A percentile compares a stretch with the other conserved stretches of the same genome.
These are phyloP conservation scores for Neurospora sp. DNA, from an alignment of 495 filamentous ascomycete genomes.

Conservation along the genomic window DNA sequence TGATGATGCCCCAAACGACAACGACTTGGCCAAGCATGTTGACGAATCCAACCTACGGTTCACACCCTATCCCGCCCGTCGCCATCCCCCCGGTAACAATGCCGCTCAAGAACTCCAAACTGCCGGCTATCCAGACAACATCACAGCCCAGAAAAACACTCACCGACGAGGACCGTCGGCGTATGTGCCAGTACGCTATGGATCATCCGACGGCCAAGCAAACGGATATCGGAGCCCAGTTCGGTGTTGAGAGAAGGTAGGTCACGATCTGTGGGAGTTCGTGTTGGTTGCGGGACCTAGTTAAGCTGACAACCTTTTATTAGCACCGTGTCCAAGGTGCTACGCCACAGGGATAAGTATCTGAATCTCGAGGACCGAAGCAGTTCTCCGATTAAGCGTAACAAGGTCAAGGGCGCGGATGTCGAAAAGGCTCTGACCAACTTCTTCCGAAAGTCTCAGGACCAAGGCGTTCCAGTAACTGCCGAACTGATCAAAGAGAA, in stretches of 20 bases:
- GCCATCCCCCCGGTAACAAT: constrained; percentile 46
- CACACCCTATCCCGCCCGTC: constrained; percentile 43
- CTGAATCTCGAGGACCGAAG: constrained; percentile 79
- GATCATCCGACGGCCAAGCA: constrained; percentile 94
- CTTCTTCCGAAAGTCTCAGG: constrained; percentile 75
- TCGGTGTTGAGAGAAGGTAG: constrained; percentile 98
- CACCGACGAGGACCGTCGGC: constrained; percentile 81
- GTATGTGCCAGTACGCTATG: constrained; percentile 93
- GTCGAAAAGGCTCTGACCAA: constrained; percentile 90
- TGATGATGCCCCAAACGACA: constrained; percentile 55
- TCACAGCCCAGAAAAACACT: constrained; percentile 78
- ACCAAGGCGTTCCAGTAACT: constrained; percentile 64
- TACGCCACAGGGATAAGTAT: constrained; percentile 95
- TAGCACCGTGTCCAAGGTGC: constrained; percentile 95
- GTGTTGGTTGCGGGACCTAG: not conserved
- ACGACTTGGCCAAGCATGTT: constrained; percentile 59
- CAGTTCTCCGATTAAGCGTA: constrained; percentile 76
- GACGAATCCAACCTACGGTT: constrained; percentile 41
- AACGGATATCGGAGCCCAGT: constrained; percentile 92
- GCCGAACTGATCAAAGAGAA: constrained; percentile 83
- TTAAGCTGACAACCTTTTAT: constrained; percentile 15
- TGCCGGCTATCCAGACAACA: constrained; percentile 36
- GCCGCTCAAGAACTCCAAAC: constrained; percentile 36
- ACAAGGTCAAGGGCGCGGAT: constrained; percentile 88
- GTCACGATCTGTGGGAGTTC: constrained; percentile 3